Base-by-base conservation (phyloP, 169 alveolate genomes). In the Eimeria brunetti region DNA sequence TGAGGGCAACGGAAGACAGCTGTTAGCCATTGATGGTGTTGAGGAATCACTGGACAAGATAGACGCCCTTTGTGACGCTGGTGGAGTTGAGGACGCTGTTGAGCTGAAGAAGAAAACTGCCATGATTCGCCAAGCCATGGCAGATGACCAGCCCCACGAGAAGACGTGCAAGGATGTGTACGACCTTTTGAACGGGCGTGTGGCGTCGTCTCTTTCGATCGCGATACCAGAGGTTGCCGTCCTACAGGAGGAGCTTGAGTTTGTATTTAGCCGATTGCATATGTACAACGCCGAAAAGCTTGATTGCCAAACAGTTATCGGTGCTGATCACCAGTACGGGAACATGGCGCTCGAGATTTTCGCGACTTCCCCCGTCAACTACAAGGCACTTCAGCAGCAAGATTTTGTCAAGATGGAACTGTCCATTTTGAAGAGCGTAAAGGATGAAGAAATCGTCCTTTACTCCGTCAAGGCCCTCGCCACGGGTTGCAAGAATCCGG, bases 81-180 rank as follows among this genome's bases (percentile, higher is more conserved):
- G 73, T 8, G 96, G 96, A 33, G 88, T 24, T 3, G 96, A 92
- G 1, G 89, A 80, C 11, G 93, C 93, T 14, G 69, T 51, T 11
- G 93, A 92, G 88, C 64, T 92, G 41, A 81, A 51, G 78, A 81
- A 92, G 81, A 92, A 92, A 71, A 84, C 89, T 24, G 96, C 96
- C 64, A 92, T 92, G 96, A 92, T 92, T 56, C 96, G 96, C 64
- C 96, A 92, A 84, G 96, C 96, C 60, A 92, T 92, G 96, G 96
- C 80, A 22, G 96, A 92, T 67, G 96, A 92, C 80, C 96, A 92
- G 88, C 96, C 96, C n/a, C 92, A 88, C 64, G 96, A 92, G 80
- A 92, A 92, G 96, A 92, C 96, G 33, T 92, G 96, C 80, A 92
- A 92, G 67, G 96, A 92, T 51, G 96, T 92, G 46, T 92, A 83